These are phyloP conservation scores for Wilhelminamyces savonicus DNA, from an alignment of 805 yeast species.

Conservation along the genomic window DNA sequence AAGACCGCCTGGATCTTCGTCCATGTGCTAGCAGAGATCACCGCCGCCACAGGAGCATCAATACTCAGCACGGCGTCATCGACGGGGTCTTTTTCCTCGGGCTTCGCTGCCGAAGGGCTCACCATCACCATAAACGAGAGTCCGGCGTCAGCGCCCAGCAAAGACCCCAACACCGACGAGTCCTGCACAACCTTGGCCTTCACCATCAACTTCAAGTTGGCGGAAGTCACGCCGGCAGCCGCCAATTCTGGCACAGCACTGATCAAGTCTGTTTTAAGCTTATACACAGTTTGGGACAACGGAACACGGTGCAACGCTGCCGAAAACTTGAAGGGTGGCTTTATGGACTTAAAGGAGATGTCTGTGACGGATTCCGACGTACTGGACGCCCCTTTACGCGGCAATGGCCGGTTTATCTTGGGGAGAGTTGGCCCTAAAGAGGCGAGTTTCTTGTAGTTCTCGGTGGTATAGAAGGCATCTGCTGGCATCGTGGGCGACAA, in stretches of 20 bases:
- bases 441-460: conserved; percentile 20
- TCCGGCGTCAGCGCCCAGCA: conserved; percentile 9
- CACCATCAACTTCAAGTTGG: conserved; percentile 44
- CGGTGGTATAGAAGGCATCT: conserved; percentile 25
- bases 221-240: conserved; percentile 23
- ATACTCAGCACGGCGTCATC: neutral
- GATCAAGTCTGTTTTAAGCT: conserved; percentile 32
- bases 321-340: conserved; percentile 60
- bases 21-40: conserved; percentile 35
- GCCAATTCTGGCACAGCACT: conserved; percentile 17
- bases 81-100: neutral
- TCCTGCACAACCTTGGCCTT: conserved; percentile 63
- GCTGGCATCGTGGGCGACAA: conserved; percentile 32
- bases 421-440: conserved; percentile 47
- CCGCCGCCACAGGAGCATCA: conserved; percentile 1
- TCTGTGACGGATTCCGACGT: conserved; percentile 8
- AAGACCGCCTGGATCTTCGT: conserved; percentile 30
- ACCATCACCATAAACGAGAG: conserved; percentile 10
- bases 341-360: conserved; percentile 55
- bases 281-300: conserved; percentile 25
- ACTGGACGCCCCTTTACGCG: conserved; percentile 2
- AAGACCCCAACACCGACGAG: conserved; percentile 29
- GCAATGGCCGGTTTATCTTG: conserved; percentile 30
- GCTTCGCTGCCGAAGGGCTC: conserved; percentile 8
- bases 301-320: conserved; percentile 16